Conservation (phyloP, 2,329 filamentous ascomycete species). For the Xylariaceae sp. region DNA sequence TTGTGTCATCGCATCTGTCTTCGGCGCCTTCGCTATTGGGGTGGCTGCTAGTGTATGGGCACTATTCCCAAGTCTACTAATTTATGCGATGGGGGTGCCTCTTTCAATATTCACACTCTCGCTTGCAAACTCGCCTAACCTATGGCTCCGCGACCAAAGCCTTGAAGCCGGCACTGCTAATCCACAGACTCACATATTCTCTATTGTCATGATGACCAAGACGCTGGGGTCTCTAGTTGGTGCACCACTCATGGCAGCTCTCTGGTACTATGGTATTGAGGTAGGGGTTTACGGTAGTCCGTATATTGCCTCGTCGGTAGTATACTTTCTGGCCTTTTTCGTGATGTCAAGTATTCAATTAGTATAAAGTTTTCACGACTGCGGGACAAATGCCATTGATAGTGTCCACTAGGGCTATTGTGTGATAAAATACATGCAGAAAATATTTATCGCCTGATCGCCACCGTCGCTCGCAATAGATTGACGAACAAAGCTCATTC, state of each 20-base stretch:
- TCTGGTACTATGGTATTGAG: conserved; percentile 47
- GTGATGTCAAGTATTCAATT: conserved; percentile 31
- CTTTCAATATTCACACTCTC: conserved; percentile 50
- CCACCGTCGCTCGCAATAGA: too few species aligned
- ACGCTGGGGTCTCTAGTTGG: conserved; percentile 47
- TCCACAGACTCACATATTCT: conserved; percentile 43
- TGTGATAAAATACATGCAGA: too few species aligned
- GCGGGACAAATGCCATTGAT: too few species aligned
- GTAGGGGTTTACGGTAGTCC: conserved; percentile 37
- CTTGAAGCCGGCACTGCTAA: conserved; percentile 19
- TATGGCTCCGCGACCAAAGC: conserved; percentile 28
- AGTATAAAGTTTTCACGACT: conserved; percentile 1
- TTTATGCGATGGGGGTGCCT: conserved; percentile 49
- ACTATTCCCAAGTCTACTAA: conserved; percentile 41
- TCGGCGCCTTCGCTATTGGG: conserved; percentile 44
- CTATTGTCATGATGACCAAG: conserved; percentile 51
- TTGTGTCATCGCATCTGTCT: conserved; percentile 38
- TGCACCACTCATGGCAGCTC: conserved; percentile 44
- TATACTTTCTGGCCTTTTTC: conserved; percentile 36
- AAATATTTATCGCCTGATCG: too few species aligned
- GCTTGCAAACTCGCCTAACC: conserved; percentile 43
- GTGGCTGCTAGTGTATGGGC: conserved; percentile 38
- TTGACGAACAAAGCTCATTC: too few species aligned
- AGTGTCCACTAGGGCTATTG: too few species aligned
- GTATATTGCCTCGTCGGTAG: conserved; percentile 39